phyloP scores from a whole-genome alignment of 495 filamentous ascomycete species.

The Hypomontagnella submonticulosa region DNA sequence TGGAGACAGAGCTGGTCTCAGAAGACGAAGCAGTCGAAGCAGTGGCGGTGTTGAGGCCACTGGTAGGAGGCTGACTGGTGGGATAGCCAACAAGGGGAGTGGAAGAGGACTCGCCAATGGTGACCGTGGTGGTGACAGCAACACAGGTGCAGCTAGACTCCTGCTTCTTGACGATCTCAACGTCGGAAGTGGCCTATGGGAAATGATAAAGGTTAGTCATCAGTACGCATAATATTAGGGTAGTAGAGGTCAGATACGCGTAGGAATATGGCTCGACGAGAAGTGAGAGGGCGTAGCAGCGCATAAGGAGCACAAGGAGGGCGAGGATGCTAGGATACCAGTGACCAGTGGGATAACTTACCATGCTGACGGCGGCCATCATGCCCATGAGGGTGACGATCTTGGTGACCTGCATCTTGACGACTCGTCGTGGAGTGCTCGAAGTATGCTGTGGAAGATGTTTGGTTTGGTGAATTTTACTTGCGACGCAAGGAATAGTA shows the following conservation, averaged over 20 bases:
- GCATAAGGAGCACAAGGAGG: not conserved
- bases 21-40: constrained; percentile 28
- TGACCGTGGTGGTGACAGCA: constrained; percentile 27
- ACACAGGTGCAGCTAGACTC: constrained; percentile 42
- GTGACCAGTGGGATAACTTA: constrained; percentile 45
- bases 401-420: constrained; percentile 53
- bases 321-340: not conserved
- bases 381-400: constrained; percentile 46
- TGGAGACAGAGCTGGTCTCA: constrained; percentile 13
- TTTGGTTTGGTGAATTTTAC: not conserved
- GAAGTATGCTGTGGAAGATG: constrained; percentile 25
- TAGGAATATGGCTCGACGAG: not conserved
- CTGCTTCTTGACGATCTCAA: constrained; percentile 30
- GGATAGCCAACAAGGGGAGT: constrained; percentile 19
- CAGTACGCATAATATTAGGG: too few relatives aligned
- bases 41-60: constrained; percentile 28
- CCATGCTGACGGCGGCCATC: constrained; percentile 52
- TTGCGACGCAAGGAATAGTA: constrained; percentile 9
- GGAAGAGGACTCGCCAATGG: constrained; percentile 24
- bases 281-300: not conserved
- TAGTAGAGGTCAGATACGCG: not conserved
- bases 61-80: constrained; percentile 20
- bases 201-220: constrained; percentile 10
- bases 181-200: constrained; percentile 27
- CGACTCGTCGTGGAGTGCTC: constrained; percentile 16